Evolutionary conservation across 768 basidiomycete species (phyloP).

Genomic region (Zangia roseola): DNA sequence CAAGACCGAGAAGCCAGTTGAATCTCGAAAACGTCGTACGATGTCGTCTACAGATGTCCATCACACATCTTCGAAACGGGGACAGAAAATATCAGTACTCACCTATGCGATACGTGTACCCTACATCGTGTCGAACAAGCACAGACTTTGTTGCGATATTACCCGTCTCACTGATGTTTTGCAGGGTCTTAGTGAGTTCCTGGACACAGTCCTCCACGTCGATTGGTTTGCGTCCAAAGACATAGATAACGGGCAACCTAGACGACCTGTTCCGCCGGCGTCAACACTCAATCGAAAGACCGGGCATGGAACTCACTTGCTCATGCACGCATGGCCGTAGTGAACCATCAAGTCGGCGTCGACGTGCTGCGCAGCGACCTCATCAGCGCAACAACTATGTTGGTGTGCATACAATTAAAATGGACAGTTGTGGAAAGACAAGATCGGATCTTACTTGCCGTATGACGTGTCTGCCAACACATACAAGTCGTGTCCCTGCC

Average conservation of each 20-base stretch:
- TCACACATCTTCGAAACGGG: not conserved
- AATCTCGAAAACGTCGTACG: constrained; percentile 18
- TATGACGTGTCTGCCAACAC: constrained; percentile 98
- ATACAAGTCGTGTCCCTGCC: constrained; percentile 60
- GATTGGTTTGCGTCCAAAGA: constrained; percentile 76
- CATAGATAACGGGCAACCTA: constrained; percentile 84
- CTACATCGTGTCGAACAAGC: constrained; percentile 74
- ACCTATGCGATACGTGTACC: constrained; percentile 70
- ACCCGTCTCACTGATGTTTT: constrained; percentile 2
- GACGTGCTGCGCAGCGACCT: constrained; percentile 92
- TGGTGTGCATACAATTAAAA: not conserved
- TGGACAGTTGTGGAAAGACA: not conserved
- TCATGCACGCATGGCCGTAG: constrained; percentile 96
- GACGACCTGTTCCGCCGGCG: constrained; percentile 58
- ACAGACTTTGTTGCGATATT: constrained; percentile 31
- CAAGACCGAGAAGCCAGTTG: constrained; percentile 30
- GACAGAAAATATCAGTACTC: not conserved
- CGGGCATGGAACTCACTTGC: constrained; percentile 56
- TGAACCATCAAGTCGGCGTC: constrained; percentile 91
- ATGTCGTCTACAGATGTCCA: constrained; percentile 16
- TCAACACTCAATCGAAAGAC: not conserved
- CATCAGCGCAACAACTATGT: constrained; percentile 89
- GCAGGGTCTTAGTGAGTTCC: constrained; percentile 38
- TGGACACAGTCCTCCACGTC: constrained; percentile 52
- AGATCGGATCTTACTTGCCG: constrained; percentile 63